These are phyloP conservation scores for Lentinula sp. DNA, from an alignment of 768 basidiomycete species.

Conservation along the genomic window DNA sequence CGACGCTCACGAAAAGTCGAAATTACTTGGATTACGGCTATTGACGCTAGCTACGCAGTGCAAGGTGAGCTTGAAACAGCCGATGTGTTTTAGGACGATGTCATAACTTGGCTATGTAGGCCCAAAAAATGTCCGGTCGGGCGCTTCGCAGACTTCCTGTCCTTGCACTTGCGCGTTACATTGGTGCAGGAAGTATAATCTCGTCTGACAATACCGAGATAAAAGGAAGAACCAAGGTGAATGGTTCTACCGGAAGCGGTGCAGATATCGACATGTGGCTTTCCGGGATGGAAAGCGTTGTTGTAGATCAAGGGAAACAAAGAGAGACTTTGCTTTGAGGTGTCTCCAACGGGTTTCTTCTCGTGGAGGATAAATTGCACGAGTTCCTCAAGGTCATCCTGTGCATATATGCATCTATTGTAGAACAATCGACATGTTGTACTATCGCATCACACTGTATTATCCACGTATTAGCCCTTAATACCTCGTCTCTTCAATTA, in stretches of 20 bases:
- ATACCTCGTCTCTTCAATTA: background rate
- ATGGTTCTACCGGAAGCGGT: background rate
- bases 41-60: constrained; percentile 71
- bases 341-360: constrained; percentile 2
- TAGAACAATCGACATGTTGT: background rate
- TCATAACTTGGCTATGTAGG: constrained; percentile 26
- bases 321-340: constrained; percentile 33
- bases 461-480: background rate
- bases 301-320: constrained; percentile 51
- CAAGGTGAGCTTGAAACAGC: constrained; percentile 47
- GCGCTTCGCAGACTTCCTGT: constrained; percentile 91
- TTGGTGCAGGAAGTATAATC: constrained; percentile 45
- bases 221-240: background rate
- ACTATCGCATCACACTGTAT: background rate
- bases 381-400: background rate
- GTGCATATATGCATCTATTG: constrained; percentile 10
- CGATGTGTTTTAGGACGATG: background rate
- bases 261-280: constrained; percentile 70
- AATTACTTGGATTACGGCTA: constrained; percentile 50
- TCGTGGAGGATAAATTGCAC: background rate
- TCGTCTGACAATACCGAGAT: background rate
- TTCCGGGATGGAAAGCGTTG: constrained; percentile 76
- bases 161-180: constrained; percentile 81
- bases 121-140: constrained; percentile 86
- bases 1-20: constrained; percentile 43